Evolutionary conservation across 2,329 filamentous ascomycete species (phyloP).

Genomic region (Sclerotinia subarctica): DNA sequence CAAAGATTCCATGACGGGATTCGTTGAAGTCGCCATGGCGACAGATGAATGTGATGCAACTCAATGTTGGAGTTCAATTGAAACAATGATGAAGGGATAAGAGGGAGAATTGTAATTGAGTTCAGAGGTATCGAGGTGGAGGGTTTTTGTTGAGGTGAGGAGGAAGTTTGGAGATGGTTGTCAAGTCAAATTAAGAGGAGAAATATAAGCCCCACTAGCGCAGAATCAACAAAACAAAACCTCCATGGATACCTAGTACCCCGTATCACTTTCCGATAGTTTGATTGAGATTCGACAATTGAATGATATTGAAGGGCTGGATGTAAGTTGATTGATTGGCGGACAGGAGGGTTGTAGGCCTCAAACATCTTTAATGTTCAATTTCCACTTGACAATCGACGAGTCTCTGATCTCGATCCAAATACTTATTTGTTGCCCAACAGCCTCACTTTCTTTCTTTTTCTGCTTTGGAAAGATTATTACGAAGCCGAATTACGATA

Average conservation of each 20-base stretch:
- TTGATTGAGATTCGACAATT: neutral
- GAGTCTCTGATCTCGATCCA: too few relatives aligned
- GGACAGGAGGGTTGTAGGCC: too few relatives aligned
- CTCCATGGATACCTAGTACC: neutral
- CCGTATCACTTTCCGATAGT: neutral
- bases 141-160: neutral
- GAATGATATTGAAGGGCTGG: too few relatives aligned
- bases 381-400: too few relatives aligned
- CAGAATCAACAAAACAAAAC: neutral
- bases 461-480: neutral
- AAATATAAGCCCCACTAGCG: neutral
- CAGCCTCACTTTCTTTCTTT: neutral
- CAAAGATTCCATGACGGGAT: constrained; percentile 23
- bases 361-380: too few relatives aligned
- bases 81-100: neutral
- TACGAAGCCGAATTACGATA: neutral
- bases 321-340: too few relatives aligned
- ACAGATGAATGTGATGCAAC: neutral
- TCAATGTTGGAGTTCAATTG: neutral
- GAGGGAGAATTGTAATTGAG: neutral
- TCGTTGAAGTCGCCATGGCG: constrained; percentile 4
- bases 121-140: neutral
- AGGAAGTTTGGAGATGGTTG: neutral
- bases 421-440: neutral
- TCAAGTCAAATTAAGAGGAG: neutral